phyloP scores from a whole-genome alignment of 768 basidiomycete species.

The Mycena metata region DNA sequence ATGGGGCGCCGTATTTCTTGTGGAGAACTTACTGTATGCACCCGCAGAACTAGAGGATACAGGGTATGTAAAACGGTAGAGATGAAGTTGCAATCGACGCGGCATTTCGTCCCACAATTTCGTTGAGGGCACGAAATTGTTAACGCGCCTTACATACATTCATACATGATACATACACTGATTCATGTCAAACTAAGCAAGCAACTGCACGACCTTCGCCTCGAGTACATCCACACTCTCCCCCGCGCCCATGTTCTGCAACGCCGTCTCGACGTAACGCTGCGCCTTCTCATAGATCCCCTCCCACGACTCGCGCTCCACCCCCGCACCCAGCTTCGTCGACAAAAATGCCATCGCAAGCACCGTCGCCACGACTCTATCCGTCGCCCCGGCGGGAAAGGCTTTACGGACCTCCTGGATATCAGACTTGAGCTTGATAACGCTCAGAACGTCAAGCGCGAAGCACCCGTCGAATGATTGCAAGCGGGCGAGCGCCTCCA shows the following conservation, averaged over 20 bases:
- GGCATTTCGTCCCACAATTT: no score
- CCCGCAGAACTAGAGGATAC: no score
- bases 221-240: slow-evolving; percentile 25
- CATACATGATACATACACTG: no score
- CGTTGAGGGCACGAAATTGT: no score
- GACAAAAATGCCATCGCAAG: slow-evolving; percentile 34
- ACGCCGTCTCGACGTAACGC: slow-evolving; percentile 20
- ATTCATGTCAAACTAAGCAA: slow-evolving; percentile 13
- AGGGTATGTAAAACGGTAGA: no score
- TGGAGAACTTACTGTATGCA: no score
- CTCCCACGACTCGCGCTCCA: slow-evolving; percentile 34
- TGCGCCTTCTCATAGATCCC: slow-evolving; percentile 32
- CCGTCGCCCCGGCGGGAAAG: slow-evolving; percentile 15
- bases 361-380: slow-evolving; percentile 24
- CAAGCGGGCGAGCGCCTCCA: slow-evolving; percentile 35
- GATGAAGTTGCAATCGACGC: no score
- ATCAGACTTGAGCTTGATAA: slow-evolving; percentile 20
- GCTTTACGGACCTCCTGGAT: slow-evolving; percentile 1
- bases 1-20: no score
- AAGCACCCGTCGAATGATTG: slow-evolving; percentile 37
- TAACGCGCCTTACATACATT: no score
- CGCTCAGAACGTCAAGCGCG: slow-evolving; percentile 17
- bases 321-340: slow-evolving; percentile 7
- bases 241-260: background rate
- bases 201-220: slow-evolving; percentile 14